Conservation (phyloP, 768 basidiomycete species). For the Hirschioporus abietinus region DNA sequence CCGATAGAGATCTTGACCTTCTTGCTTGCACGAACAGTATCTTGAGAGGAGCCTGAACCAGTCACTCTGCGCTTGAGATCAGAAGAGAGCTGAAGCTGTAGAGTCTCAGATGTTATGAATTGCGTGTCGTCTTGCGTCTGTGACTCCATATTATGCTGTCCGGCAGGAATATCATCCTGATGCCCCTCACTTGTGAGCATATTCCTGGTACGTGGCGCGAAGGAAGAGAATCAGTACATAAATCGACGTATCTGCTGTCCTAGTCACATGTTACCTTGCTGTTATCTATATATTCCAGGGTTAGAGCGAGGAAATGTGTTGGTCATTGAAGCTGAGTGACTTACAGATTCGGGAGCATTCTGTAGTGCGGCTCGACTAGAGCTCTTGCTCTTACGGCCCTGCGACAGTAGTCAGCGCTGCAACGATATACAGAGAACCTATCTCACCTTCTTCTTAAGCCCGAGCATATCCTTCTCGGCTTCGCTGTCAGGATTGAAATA, state of each 20-base stretch:
- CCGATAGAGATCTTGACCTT: conserved; percentile 71
- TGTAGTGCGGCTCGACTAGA: neutral
- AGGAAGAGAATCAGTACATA: neutral
- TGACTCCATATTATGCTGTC: conserved; percentile 14
- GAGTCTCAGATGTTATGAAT: conserved; percentile 14
- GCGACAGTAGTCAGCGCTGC: neutral
- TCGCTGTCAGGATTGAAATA: conserved; percentile 63
- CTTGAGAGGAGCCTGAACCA: conserved; percentile 11
- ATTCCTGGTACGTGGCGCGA: neutral
- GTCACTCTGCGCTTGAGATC: conserved; percentile 30
- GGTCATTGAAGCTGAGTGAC: neutral
- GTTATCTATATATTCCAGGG: neutral
- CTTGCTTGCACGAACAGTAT: conserved; percentile 35
- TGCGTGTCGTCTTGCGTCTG: conserved; percentile 41
- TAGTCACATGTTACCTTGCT: neutral
- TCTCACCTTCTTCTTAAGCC: conserved; percentile 52
- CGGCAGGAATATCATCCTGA: conserved; percentile 1
- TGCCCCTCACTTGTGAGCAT: too few species aligned
- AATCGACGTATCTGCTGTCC: neutral
- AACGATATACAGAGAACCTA: neutral
- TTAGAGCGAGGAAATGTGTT: neutral
- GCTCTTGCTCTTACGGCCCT: conserved; percentile 5
- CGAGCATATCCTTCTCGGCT: conserved; percentile 56
- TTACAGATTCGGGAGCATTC: neutral
- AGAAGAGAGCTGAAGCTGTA: conserved; percentile 21